These are phyloP conservation scores for Raphidocelis subcapitata DNA, from an alignment of 139 green algal genomes.

Conservation along the genomic window DNA sequence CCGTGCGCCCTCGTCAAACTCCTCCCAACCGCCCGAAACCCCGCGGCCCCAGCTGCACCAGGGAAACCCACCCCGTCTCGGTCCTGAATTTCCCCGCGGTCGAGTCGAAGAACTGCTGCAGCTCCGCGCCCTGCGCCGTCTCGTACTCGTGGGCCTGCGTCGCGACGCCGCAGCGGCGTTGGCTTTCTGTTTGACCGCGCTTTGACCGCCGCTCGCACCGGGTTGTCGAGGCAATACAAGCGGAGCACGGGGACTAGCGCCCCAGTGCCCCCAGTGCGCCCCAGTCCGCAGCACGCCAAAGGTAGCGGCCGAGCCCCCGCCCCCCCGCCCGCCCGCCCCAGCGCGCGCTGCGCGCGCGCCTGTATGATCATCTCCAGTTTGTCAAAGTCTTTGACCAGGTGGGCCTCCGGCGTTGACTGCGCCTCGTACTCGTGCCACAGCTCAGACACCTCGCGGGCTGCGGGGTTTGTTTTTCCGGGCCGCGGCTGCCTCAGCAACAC, in stretches of 20 bases:
- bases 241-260: not conserved
- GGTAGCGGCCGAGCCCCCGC: no score
- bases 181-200: not conserved
- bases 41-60: not conserved
- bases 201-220: not conserved
- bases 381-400: conserved; percentile 96
- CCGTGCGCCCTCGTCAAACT: no score
- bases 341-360: no score
- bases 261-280: no score
- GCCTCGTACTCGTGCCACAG: conserved; percentile 94
- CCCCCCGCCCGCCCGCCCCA: no score
- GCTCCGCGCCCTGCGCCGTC: conserved; percentile 45
- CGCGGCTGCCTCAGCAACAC: no score
- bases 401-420: conserved; percentile 69
- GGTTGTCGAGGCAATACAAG: not conserved
- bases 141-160: conserved; percentile 93
- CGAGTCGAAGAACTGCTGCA: conserved; percentile 90
- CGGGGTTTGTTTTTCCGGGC: no score
- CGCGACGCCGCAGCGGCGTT: not conserved
- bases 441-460: conserved; percentile 65
- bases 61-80: conserved; percentile 39
- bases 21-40: no score
- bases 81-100: conserved; percentile 79
- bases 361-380: conserved; percentile 88
- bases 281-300: no score